A percentile compares a stretch with the other conserved stretches of the same genome.
phyloP scores from a whole-genome alignment of 768 basidiomycete genomes.

The Gloeopeniophorella convolvens region DNA sequence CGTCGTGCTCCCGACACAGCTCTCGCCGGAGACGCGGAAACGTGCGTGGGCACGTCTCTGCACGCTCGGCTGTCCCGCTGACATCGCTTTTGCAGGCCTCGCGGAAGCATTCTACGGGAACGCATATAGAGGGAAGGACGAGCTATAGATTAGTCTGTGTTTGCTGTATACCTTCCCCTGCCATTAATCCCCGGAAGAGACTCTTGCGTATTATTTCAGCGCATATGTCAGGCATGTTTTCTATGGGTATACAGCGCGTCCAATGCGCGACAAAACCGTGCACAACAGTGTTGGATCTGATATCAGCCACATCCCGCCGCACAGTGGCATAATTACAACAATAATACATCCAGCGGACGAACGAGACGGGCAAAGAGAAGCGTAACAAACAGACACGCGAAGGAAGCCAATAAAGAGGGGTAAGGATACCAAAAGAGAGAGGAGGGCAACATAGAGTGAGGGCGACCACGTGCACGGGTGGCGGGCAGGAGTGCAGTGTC shows the following conservation, averaged over 20 bases:
- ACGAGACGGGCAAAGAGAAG: slow-evolving; percentile 10
- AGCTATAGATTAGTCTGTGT: slow-evolving; percentile 20
- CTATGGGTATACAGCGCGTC: too few relatives aligned
- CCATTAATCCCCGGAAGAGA: too few relatives aligned
- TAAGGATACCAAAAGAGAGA: not conserved
- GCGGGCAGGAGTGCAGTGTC: not conserved
- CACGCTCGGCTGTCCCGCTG: too few relatives aligned
- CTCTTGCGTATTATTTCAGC: too few relatives aligned
- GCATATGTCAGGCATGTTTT: too few relatives aligned
- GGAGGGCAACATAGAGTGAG: slow-evolving; percentile 4
- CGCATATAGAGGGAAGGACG: slow-evolving; percentile 14
- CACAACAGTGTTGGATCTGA: slow-evolving; percentile 19
- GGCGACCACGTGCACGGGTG: slow-evolving; percentile 2
- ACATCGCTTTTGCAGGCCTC: slow-evolving; percentile 6
- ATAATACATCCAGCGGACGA: slow-evolving; percentile 22
- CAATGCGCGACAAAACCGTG: not conserved
- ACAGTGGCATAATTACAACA: slow-evolving; percentile 20
- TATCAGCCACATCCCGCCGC: slow-evolving; percentile 15
- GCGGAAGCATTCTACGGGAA: slow-evolving; percentile 21
- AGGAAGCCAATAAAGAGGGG: slow-evolving; percentile 12
- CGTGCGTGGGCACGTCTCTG: too few relatives aligned
- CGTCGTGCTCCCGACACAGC: slow-evolving; percentile 75
- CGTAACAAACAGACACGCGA: slow-evolving; percentile 2
- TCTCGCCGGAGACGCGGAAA: slow-evolving; percentile 58
- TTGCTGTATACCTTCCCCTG: slow-evolving; percentile 12